Percentiles rank a stretch among this genome's conserved stretches.
Conservation (phyloP, 2,329 filamentous ascomycete genomes). For the Huntiella savannae region DNA sequence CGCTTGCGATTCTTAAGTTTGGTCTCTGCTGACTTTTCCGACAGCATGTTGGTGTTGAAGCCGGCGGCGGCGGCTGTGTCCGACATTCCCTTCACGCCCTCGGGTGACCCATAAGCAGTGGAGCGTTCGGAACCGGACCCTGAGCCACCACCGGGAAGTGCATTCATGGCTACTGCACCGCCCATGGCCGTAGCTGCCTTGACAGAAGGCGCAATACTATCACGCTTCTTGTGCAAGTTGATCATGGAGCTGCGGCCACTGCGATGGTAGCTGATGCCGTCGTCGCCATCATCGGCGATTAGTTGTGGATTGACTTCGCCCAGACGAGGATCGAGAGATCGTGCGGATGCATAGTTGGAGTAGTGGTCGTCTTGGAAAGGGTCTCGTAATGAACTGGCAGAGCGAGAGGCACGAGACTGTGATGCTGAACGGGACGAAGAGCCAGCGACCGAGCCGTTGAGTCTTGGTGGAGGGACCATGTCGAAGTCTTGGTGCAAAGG, state of each 20-base stretch:
- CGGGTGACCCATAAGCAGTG: background rate
- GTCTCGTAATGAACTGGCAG: slow-evolving; percentile 6
- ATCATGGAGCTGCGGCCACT: slow-evolving; percentile 38
- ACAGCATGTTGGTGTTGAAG: too few species aligned
- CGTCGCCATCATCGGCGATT: slow-evolving; percentile 76
- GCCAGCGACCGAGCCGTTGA: background rate
- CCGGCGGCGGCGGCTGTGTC: background rate
- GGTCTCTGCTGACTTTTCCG: slow-evolving; percentile 18
- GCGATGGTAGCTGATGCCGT: slow-evolving; percentile 44
- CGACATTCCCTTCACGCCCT: background rate
- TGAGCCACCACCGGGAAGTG: slow-evolving; percentile 2
- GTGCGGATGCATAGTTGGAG: slow-evolving; percentile 5
- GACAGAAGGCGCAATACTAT: slow-evolving; percentile 21
- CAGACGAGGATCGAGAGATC: slow-evolving; percentile 28
- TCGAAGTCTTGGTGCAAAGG: slow-evolving; percentile 10
- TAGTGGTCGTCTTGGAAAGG: slow-evolving; percentile 10
- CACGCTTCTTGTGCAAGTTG: slow-evolving; percentile 23
- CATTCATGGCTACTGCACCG: slow-evolving; percentile 16
- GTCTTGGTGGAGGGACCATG: background rate
- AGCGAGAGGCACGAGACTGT: slow-evolving; percentile 3
- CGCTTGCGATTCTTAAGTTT: slow-evolving; percentile 43
- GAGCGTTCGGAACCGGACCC: slow-evolving; percentile 5
- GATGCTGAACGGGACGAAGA: slow-evolving; percentile 2
- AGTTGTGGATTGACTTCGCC: slow-evolving; percentile 56
- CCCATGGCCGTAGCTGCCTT: slow-evolving; percentile 26